Conservation (phyloP, 2,329 filamentous ascomycete genomes). For the Tolypocladium cylindrosporum region DNA sequence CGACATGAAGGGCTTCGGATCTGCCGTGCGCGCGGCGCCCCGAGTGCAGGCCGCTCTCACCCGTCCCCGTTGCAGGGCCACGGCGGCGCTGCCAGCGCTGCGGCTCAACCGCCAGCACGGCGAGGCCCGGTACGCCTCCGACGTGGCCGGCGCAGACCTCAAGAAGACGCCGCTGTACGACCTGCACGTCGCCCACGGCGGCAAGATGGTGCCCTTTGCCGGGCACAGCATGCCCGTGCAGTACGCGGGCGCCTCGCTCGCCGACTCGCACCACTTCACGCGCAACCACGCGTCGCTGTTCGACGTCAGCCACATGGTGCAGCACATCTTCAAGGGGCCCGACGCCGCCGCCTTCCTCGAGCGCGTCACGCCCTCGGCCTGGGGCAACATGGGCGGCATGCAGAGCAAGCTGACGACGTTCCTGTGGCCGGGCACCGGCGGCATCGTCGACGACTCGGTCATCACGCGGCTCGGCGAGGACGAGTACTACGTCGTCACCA, state of each 20-base stretch:
- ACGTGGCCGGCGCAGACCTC: slow-evolving; percentile 22
- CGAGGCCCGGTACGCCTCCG: slow-evolving; percentile 15
- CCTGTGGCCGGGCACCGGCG: slow-evolving; percentile 68
- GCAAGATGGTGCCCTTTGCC: slow-evolving; percentile 94
- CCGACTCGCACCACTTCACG: slow-evolving; percentile 84
- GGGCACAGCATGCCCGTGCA: slow-evolving; percentile 89
- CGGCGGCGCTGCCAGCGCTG: not conserved
- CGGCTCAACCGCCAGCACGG: slow-evolving; percentile 5
- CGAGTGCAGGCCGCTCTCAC: slow-evolving; percentile 9
- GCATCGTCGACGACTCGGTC: slow-evolving; percentile 91
- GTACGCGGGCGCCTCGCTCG: slow-evolving; percentile 67
- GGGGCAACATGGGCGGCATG: slow-evolving; percentile 53
- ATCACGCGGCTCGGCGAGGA: slow-evolving; percentile 70
- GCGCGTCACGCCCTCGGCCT: slow-evolving; percentile 68
- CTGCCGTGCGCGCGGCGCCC: slow-evolving; percentile 19
- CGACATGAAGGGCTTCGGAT: slow-evolving; percentile 4
- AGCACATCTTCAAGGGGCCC: slow-evolving; percentile 75
- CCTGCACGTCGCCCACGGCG: slow-evolving; percentile 67
- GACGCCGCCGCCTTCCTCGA: slow-evolving; percentile 75
- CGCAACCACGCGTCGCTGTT: slow-evolving; percentile 82
- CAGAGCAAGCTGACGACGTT: slow-evolving; percentile 77
- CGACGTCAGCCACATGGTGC: slow-evolving; percentile 94
- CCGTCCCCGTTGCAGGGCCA: slow-evolving; percentile 3
- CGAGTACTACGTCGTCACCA: slow-evolving; percentile 87
- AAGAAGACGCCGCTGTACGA: slow-evolving; percentile 68